These are phyloP conservation scores for Aspergillus alliaceus DNA, from an alignment of 2,329 filamentous ascomycete genomes.

Conservation along the genomic window DNA sequence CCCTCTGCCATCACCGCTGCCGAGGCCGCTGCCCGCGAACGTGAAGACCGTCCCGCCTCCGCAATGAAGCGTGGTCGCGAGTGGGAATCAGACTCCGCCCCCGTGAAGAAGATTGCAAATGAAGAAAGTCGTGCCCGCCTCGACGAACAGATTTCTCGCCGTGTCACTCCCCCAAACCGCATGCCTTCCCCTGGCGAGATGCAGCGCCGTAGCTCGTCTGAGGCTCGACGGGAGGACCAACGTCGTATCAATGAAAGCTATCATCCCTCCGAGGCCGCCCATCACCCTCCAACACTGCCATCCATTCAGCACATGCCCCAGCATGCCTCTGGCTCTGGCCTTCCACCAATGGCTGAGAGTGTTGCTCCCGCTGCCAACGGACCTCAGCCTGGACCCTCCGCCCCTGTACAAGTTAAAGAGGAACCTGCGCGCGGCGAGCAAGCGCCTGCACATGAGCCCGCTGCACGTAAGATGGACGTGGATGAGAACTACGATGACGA, in stretches of 20 bases:
- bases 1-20: slow-evolving; percentile 66
- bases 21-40: slow-evolving; percentile 65
- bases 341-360: slow-evolving; percentile 56
- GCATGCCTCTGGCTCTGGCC: slow-evolving; percentile 54
- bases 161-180: slow-evolving; percentile 59
- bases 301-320: slow-evolving; percentile 48
- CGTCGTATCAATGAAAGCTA: slow-evolving; percentile 76
- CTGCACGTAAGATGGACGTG: slow-evolving; percentile 92
- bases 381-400: slow-evolving; percentile 37
- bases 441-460: slow-evolving; percentile 69
- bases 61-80: slow-evolving; percentile 83
- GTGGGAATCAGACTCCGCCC: slow-evolving; percentile 78
- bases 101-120: slow-evolving; percentile 78
- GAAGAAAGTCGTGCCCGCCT: slow-evolving; percentile 85
- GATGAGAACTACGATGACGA: slow-evolving; percentile 98
- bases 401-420: slow-evolving; percentile 58
- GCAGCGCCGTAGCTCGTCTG: slow-evolving; percentile 77
- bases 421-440: slow-evolving; percentile 54
- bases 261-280: slow-evolving; percentile 88
- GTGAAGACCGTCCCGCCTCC: slow-evolving; percentile 75
- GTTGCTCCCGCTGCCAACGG: slow-evolving; percentile 42
- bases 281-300: slow-evolving; percentile 70
- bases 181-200: slow-evolving; percentile 66
- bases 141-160: slow-evolving; percentile 78
- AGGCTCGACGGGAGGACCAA: slow-evolving; percentile 66